phyloP scores from a whole-genome alignment of 176 grass and related monocot species.

The Eragrostis nindensis region DNA sequence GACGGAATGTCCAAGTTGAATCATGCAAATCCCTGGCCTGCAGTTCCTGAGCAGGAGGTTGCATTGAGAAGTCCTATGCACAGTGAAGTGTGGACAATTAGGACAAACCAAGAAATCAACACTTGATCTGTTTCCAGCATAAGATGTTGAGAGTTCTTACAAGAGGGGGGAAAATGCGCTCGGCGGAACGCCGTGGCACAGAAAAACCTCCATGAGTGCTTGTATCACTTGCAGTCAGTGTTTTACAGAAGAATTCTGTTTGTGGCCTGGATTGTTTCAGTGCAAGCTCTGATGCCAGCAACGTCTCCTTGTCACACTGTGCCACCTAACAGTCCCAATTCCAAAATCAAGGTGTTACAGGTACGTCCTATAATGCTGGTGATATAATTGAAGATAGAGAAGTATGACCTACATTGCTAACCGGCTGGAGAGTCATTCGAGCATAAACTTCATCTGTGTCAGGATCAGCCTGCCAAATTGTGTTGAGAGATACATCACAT shows the following conservation, averaged over 20 bases:
- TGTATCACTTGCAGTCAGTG: constrained; percentile 84
- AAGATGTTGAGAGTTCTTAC: constrained; percentile 46
- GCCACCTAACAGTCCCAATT: constrained; percentile 41
- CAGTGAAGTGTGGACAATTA: constrained; percentile 11
- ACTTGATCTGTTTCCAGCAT: constrained; percentile 6
- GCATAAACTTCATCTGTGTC: constrained; percentile 89
- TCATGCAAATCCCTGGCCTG: constrained; percentile 73
- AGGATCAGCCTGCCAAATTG: constrained; percentile 65
- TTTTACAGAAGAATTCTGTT: constrained; percentile 87
- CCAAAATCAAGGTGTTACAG: constrained; percentile 27
- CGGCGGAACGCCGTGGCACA: constrained; percentile 72
- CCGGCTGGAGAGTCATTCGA: constrained; percentile 76
- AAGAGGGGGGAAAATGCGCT: constrained; percentile 74
- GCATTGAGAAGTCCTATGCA: constrained; percentile 69
- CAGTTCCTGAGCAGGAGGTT: constrained; percentile 80
- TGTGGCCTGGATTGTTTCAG: constrained; percentile 60
- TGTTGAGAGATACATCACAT: constrained; percentile 7
- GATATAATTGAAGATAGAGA: constrained; percentile 36
- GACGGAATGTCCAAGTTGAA: constrained; percentile 72
- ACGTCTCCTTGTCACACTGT: constrained; percentile 68
- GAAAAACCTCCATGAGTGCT: constrained; percentile 91
- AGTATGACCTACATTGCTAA: constrained; percentile 65
- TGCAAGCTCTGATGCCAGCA: constrained; percentile 62
- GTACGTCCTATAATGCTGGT: constrained; percentile 24
- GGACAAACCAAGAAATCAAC: constrained; percentile 3